Evolutionary conservation across 345 rosid genomes (phyloP), one percentile per base, ranked within the genome.

Genomic region (Sonneratia alba): DNA sequence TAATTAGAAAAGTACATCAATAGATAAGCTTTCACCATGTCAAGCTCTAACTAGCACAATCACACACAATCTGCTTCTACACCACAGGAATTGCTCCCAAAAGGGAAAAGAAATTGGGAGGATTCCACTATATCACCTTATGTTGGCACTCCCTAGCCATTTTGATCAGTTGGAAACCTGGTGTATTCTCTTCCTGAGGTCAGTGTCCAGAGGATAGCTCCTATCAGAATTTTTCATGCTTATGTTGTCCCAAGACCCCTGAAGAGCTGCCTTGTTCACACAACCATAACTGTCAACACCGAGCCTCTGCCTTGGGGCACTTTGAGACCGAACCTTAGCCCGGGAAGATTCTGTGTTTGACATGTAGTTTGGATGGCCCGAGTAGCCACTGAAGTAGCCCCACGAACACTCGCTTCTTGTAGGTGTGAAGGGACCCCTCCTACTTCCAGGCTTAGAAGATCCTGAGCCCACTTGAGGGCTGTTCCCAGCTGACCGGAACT

Each of bases 271-370:
- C 95, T 78, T 85, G 71, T 72, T 27, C 32, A 27, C 32, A 27
- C 77, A 84, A 76, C 88, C 77, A 36, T 78, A 76, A 66, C 75
- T 85, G 56, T 83, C 91, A 36, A 87, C 75, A 76, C 87, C 96
- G 10, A 87, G 79, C 85, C 99, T 86, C 82, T 92, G 99, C 89
- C 90, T 88, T 6, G 98, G 99, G 24, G 89, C 94, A 75, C 99
- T 95, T 67, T 89, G 96, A 37, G 98, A 92, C 79, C 99, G 81
- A 36, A 85, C 87, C 87, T 78, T 81, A 14, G 79, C 99, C 70
- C 81, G 84, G 56, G 91, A 90, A 24, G 99, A 92, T 77, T 95
- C 96, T 0, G 99, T 95, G 85, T 89, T 82, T 12, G 92, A 80
- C 99, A 95, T 96, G 85, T 88, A 96, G 84, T 88, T 96, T 3